phyloP scores from a whole-genome alignment of 2,329 filamentous ascomycete species.

The Pseudogymnoascus sp. region DNA sequence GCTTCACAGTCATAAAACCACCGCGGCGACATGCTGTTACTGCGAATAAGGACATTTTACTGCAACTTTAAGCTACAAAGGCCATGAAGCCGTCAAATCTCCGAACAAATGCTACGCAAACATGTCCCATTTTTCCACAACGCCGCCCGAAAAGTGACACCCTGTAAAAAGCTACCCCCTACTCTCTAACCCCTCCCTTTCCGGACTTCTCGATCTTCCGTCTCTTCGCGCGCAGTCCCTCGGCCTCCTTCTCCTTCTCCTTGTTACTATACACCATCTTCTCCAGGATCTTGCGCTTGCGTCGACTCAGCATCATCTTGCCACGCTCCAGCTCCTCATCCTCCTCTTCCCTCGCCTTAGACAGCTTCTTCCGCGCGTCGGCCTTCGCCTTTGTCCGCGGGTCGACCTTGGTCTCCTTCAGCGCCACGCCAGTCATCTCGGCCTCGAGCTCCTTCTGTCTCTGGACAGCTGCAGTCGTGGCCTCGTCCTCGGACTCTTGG shows the following conservation, averaged over 20 bases:
- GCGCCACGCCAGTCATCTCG: slow-evolving; percentile 65
- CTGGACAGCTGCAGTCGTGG: slow-evolving; percentile 52
- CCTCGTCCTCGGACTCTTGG: slow-evolving; percentile 49
- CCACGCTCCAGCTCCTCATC: slow-evolving; percentile 83
- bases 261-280: slow-evolving; percentile 96
- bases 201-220: slow-evolving; percentile 68
- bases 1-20: neutral
- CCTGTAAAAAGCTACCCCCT: neutral
- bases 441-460: slow-evolving; percentile 90
- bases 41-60: slow-evolving; percentile 4
- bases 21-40: neutral
- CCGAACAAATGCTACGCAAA: slow-evolving; percentile 7
- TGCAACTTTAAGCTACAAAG: slow-evolving; percentile 6
- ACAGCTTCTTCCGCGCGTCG: slow-evolving; percentile 59
- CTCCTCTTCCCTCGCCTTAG: slow-evolving; percentile 64
- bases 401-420: slow-evolving; percentile 42
- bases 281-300: slow-evolving; percentile 95
- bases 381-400: slow-evolving; percentile 56
- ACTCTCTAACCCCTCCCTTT: slow-evolving; percentile 20
- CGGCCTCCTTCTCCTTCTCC: slow-evolving; percentile 84
- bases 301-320: slow-evolving; percentile 97
- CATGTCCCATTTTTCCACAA: slow-evolving; percentile 5
- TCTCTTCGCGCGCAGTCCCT: slow-evolving; percentile 79
- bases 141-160: slow-evolving; percentile 3
- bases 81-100: slow-evolving; percentile 4